Evolutionary conservation across 2,329 filamentous ascomycete genomes (phyloP).

Genomic region (Cryphonectria japonica): DNA sequence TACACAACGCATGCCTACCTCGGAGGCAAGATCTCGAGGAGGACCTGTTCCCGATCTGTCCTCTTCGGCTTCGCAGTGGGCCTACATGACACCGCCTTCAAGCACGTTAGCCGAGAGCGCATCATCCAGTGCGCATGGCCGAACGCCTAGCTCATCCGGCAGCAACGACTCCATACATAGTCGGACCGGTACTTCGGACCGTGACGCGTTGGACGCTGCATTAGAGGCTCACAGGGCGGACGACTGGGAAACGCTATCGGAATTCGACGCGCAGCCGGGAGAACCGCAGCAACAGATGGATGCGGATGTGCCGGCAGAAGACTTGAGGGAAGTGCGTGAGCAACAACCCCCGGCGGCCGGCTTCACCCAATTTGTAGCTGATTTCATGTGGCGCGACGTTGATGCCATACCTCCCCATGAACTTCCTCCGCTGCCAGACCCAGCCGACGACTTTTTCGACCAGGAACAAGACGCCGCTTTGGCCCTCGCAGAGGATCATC

Average conservation of each 20-base stretch:
- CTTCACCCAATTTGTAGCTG: slow-evolving; percentile 50
- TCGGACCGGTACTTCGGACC: neutral
- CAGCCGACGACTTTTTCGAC: slow-evolving; percentile 44
- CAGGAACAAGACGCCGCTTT: slow-evolving; percentile 39
- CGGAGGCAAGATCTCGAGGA: neutral
- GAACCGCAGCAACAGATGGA: slow-evolving; percentile 13
- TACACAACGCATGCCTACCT: slow-evolving; percentile 13
- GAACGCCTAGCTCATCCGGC: slow-evolving; percentile 26
- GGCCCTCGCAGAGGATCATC: slow-evolving; percentile 33
- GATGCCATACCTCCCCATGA: slow-evolving; percentile 60
- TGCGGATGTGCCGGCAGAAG: slow-evolving; percentile 12
- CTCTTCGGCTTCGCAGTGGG: slow-evolving; percentile 16
- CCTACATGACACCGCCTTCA: slow-evolving; percentile 27
- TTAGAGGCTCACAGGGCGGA: slow-evolving; percentile 4
- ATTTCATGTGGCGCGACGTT: slow-evolving; percentile 67
- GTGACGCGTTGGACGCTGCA: neutral
- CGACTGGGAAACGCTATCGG: slow-evolving; percentile 26
- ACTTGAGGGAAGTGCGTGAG: slow-evolving; percentile 3
- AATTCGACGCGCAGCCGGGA: slow-evolving; percentile 20
- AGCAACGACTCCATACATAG: slow-evolving; percentile 4
- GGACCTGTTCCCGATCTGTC: slow-evolving; percentile 5
- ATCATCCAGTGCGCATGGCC: slow-evolving; percentile 24
- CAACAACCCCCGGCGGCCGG: slow-evolving; percentile 40
- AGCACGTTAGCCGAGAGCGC: slow-evolving; percentile 28
- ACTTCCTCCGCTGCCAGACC: slow-evolving; percentile 43